These are phyloP conservation scores for Colletotrichum navitas DNA, from an alignment of 2,329 filamentous ascomycete genomes.

Conservation along the genomic window DNA sequence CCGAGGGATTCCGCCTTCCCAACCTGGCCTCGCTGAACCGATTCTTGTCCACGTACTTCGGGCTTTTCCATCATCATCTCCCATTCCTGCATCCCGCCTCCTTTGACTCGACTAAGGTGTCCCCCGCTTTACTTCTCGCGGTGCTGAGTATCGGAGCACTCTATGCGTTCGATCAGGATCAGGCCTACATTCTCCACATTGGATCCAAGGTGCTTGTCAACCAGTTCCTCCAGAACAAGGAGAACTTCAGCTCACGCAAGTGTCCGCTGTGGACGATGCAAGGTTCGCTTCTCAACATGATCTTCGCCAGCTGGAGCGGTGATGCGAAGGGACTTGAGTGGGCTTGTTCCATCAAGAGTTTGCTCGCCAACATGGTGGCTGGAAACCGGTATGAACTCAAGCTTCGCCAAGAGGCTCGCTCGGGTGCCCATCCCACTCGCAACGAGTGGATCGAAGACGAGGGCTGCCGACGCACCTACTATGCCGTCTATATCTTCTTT, in stretches of 20 bases:
- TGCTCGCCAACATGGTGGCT: slow-evolving; percentile 98
- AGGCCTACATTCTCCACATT: slow-evolving; percentile 97
- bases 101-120: slow-evolving; percentile 83
- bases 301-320: slow-evolving; percentile 99
- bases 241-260: slow-evolving; percentile 98
- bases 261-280: slow-evolving; percentile 99
- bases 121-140: slow-evolving; percentile 86
- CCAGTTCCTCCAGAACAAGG: slow-evolving; percentile 97
- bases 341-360: slow-evolving; percentile 98
- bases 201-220: slow-evolving; percentile 97
- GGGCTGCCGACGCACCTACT: slow-evolving; percentile 95
- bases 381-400: slow-evolving; percentile 97
- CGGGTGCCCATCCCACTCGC: slow-evolving; percentile 79
- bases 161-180: slow-evolving; percentile 97
- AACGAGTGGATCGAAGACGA: slow-evolving; percentile 97
- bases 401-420: slow-evolving; percentile 88
- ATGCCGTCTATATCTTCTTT: slow-evolving; percentile 99
- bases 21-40: slow-evolving; percentile 85
- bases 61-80: slow-evolving; percentile 95
- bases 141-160: slow-evolving; percentile 95
- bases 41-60: slow-evolving; percentile 96
- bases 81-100: slow-evolving; percentile 95
- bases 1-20: slow-evolving; percentile 91
- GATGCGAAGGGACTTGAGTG: slow-evolving; percentile 97
- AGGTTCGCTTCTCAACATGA: slow-evolving; percentile 96